Conservation (phyloP, 495 filamentous ascomycete species). For the Rhypophila decipiens region DNA sequence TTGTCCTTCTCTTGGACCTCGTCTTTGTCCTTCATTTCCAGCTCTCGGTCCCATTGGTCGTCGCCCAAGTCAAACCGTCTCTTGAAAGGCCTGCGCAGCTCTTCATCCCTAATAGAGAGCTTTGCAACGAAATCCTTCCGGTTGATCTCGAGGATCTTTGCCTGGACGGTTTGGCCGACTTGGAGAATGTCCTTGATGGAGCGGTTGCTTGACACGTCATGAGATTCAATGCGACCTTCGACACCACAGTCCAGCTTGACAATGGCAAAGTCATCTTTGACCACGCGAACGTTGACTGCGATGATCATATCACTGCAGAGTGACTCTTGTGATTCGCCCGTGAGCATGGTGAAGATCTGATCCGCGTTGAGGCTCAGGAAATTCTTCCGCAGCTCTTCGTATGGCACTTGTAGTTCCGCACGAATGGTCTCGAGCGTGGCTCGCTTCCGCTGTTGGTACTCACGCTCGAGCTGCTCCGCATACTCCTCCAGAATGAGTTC, state of each 20-base stretch:
- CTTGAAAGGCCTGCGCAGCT: conserved; percentile 62
- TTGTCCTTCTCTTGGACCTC: conserved; percentile 76
- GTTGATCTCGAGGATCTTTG: conserved; percentile 80
- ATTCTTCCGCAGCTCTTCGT: conserved; percentile 83
- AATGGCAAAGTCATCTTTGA: conserved; percentile 86
- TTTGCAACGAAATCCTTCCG: conserved; percentile 73
- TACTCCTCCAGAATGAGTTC: conserved; percentile 95
- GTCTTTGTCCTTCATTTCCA: conserved; percentile 73
- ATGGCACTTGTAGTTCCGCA: conserved; percentile 84
- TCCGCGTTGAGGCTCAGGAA: conserved; percentile 66
- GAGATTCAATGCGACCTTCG: conserved; percentile 73
- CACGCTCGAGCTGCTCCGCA: conserved; percentile 87
- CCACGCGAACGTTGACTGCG: conserved; percentile 77
- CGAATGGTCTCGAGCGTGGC: conserved; percentile 95
- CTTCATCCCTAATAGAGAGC: conserved; percentile 75
- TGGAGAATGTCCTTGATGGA: conserved; percentile 54
- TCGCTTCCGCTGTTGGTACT: conserved; percentile 88
- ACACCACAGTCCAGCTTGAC: conserved; percentile 91
- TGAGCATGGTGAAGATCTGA: conserved; percentile 94
- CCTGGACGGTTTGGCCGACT: conserved; percentile 74
- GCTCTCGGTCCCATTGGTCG: conserved; percentile 78
- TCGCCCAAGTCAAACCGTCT: conserved; percentile 60
- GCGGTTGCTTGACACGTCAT: conserved; percentile 60
- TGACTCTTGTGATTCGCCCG: conserved; percentile 82
- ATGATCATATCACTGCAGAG: conserved; percentile 85